Conservation (phyloP, 768 basidiomycete genomes). For the Auricularia auricula-judae region DNA sequence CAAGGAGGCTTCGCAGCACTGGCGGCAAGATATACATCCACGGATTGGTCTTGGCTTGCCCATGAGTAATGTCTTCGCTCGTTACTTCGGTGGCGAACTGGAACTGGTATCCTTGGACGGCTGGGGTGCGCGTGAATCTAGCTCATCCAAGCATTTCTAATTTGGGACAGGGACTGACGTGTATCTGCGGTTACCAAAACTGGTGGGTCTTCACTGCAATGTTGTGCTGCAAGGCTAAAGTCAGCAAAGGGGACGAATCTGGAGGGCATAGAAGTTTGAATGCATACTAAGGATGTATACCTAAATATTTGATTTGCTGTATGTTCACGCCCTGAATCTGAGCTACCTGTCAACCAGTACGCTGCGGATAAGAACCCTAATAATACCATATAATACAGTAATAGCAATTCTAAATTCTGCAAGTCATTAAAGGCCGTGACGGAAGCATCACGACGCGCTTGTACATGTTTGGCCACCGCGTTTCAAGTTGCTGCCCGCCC, state of each 20-base stretch:
- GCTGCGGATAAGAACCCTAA: too few relatives aligned
- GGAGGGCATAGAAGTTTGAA: conserved; percentile 69
- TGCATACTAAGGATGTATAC: too few relatives aligned
- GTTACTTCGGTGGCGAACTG: conserved; percentile 75
- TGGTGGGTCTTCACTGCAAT: conserved; percentile 34
- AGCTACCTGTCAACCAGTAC: too few relatives aligned
- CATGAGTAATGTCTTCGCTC: conserved; percentile 84
- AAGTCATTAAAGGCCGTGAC: neutral
- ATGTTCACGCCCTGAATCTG: too few relatives aligned
- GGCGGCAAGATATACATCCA: conserved; percentile 37
- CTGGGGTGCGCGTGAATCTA: conserved; percentile 31
- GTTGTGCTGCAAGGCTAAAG: too few relatives aligned
- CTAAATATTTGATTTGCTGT: too few relatives aligned
- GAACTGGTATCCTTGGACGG: conserved; percentile 73
- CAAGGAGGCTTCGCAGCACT: conserved; percentile 11
- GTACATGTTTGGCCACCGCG: neutral
- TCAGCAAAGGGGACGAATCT: conserved; percentile 62
- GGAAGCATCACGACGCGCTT: conserved; percentile 1
- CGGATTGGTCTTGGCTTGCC: conserved; percentile 75
- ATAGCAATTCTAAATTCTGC: neutral
- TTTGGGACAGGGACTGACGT: conserved; percentile 48
- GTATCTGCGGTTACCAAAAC: conserved; percentile 67
- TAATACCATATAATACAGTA: neutral
- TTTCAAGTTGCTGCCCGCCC: neutral
- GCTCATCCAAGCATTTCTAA: too few relatives aligned